phyloP scores from a whole-genome alignment of 345 rosid genomes.

The Erodium maritimum region DNA sequence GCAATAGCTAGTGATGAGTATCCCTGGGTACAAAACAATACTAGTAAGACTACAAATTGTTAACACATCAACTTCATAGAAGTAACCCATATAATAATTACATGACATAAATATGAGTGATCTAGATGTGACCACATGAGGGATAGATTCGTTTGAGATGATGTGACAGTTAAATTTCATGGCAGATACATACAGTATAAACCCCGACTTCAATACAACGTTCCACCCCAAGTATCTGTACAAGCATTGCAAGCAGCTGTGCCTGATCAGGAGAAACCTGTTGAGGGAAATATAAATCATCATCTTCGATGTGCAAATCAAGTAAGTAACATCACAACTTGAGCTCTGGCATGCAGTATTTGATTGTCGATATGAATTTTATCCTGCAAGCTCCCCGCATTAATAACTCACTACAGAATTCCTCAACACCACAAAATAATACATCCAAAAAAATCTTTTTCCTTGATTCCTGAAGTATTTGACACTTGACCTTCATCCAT shows the following conservation, averaged over 20 bases:
- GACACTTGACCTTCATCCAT: too few species aligned
- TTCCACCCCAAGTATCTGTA: constrained; percentile 66
- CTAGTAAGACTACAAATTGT: background rate
- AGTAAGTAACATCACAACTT: too few species aligned
- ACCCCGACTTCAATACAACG: constrained; percentile 89
- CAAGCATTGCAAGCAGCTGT: constrained; percentile 83
- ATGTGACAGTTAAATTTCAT: background rate
- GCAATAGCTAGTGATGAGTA: constrained; percentile 92
- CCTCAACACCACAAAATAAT: too few species aligned
- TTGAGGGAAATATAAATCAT: too few species aligned
- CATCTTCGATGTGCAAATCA: too few species aligned
- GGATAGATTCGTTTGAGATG: background rate
- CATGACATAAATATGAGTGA: background rate
- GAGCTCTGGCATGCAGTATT: too few species aligned
- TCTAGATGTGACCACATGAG: background rate
- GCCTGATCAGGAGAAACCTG: constrained; percentile 96
- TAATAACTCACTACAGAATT: too few species aligned
- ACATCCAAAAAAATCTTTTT: too few species aligned
- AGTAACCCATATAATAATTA: too few species aligned
- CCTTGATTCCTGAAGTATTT: too few species aligned
- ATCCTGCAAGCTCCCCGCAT: too few species aligned
- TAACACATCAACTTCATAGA: background rate
- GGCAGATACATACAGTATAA: constrained; percentile 45
- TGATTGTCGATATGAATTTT: too few species aligned
- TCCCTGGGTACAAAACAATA: constrained; percentile 33